Evolutionary conservation across 2,329 filamentous ascomycete species (phyloP), one percentile per base, ranked within the genome.

Genomic region (Pseudogymnoascus sp.): DNA sequence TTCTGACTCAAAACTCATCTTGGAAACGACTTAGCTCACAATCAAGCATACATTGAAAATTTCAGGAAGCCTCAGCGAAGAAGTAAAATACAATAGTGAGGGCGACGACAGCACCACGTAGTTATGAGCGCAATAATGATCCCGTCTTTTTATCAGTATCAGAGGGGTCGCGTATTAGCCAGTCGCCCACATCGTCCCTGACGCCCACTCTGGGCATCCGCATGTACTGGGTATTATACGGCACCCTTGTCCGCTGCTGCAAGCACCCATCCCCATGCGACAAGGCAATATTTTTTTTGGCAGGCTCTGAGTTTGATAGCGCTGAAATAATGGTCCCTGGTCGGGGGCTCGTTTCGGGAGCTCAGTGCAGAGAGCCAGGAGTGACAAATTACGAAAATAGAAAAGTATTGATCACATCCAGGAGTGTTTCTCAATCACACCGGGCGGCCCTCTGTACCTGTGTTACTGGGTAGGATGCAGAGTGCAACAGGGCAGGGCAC

Each of bases 361-460:
- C 15, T 52, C 26, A 26, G 45, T 30, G 26, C 5, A 52, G 30
- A 30, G 23, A 8, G 45, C 26, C 45, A 52, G 45, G 30, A 30
- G 23, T 52, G 45, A 52, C 45, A 33, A 52, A 52, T 52, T 52
- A 52, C 26, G 26, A 26, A 52, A 52, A 30, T 33, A 33, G 45
- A 30, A 52, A 52, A 33, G 45, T 52, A 52, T 26, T 52, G 26
- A 52, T 52, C 45, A 52, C 45, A 7, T 52, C n/a, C 15, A 30
- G 45, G 45, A 52, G 45, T 52, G 45, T 33, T 52, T 52, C 41
- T 52, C 45, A 18, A 52, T 52, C 45, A 52, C 26, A 18, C 26
- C 9, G n/a, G 45, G 13, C 45, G 45, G 45, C 26, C n/a, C 26
- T 52, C 26, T 52, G 26, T 15, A 30, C 26, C 15, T 52, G 26